Percentiles rank a stretch among this genome's conserved stretches.
Conservation (phyloP, 768 basidiomycete species). For the Boletales sp. region DNA sequence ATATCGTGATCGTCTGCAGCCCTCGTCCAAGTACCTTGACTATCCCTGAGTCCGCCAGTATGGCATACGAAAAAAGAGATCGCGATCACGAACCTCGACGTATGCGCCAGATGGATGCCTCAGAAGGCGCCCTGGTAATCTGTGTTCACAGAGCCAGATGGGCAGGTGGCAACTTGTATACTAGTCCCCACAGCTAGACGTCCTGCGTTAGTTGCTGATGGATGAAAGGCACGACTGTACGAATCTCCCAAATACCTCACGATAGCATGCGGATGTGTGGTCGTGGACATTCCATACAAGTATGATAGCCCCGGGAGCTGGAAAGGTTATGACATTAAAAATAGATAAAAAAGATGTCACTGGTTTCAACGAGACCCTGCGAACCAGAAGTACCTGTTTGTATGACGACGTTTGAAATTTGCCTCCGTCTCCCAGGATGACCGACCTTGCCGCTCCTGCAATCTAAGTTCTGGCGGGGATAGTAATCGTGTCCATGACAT, state of each 20-base stretch:
- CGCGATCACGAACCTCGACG: conserved; percentile 49
- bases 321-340: background rate
- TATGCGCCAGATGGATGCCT: conserved; percentile 61
- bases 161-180: conserved; percentile 41
- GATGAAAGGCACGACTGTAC: background rate
- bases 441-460: conserved; percentile 49
- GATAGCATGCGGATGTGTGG: conserved; percentile 33
- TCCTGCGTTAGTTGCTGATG: background rate
- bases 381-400: conserved; percentile 42
- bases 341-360: conserved; percentile 52
- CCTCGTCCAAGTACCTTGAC: conserved; percentile 75
- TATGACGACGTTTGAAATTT: conserved; percentile 40
- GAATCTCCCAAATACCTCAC: conserved; percentile 11
- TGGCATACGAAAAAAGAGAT: background rate
- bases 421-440: conserved; percentile 43
- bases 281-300: conserved; percentile 62
- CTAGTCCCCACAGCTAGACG: conserved; percentile 52
- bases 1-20: conserved; percentile 65
- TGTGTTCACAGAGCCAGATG: conserved; percentile 36
- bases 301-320: conserved; percentile 43
- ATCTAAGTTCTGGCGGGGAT: conserved; percentile 46
- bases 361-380: conserved; percentile 56
- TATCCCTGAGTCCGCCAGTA: background rate
- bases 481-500: conserved; percentile 42
- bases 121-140: conserved; percentile 64